These are phyloP conservation scores for Fusarium lyarnte DNA, from an alignment of 2,329 filamentous ascomycete species.

Conservation along the genomic window DNA sequence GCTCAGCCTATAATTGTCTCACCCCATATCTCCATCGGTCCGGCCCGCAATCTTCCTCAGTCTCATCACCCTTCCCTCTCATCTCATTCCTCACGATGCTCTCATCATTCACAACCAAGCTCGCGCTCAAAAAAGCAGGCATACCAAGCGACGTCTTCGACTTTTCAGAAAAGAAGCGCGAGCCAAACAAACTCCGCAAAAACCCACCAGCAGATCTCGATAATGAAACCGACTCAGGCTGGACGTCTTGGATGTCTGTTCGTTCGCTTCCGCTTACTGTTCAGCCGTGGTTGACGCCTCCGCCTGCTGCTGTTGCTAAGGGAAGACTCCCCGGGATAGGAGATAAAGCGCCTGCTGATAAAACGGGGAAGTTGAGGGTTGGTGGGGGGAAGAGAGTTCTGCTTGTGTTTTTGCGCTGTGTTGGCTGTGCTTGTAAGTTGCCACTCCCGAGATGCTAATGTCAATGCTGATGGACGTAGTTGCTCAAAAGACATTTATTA, in stretches of 20 bases:
- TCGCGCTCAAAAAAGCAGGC: conserved; percentile 67
- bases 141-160: conserved; percentile 61
- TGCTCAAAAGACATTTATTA: conserved; percentile 66
- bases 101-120: conserved; percentile 64
- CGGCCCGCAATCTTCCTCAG: neutral
- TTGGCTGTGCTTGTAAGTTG: conserved; percentile 64
- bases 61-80: neutral
- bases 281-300: conserved; percentile 62
- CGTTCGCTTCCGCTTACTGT: conserved; percentile 62
- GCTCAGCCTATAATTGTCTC: neutral
- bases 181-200: conserved; percentile 48
- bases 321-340: conserved; percentile 58
- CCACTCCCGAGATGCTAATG: fast-evolving
- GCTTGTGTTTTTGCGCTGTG: conserved; percentile 64
- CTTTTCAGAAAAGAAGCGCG: conserved; percentile 42
- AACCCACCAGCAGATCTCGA: conserved; percentile 43
- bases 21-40: neutral
- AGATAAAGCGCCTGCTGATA: conserved; percentile 59
- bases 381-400: conserved; percentile 57
- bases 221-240: conserved; percentile 44
- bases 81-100: conserved; percentile 55
- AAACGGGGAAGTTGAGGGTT: conserved; percentile 55
- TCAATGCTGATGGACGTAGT: conserved; percentile 47
- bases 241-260: conserved; percentile 60
- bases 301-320: conserved; percentile 60